Conservation (phyloP, 495 filamentous ascomycete species). For the Penicillium bovifimosum region DNA sequence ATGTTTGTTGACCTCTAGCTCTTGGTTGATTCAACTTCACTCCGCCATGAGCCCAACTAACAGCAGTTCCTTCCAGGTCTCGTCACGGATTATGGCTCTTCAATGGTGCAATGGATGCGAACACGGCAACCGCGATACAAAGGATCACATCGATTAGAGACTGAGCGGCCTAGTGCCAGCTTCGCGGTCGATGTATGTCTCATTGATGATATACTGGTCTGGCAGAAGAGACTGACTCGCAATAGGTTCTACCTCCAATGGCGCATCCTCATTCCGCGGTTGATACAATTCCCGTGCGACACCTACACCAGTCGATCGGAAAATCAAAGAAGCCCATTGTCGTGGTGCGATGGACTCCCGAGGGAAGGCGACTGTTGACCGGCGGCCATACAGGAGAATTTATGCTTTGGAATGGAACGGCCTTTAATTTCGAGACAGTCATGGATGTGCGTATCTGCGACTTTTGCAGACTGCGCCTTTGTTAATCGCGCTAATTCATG, state of each 20-base stretch:
- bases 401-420: constrained; percentile 96
- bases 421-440: constrained; percentile 98
- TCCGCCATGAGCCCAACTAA: constrained; percentile 3
- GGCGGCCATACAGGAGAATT: constrained; percentile 96
- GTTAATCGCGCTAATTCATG: neutral
- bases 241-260: constrained; percentile 81
- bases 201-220: neutral
- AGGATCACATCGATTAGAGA: constrained; percentile 59
- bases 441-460: constrained; percentile 60
- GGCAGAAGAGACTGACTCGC: constrained; percentile 8
- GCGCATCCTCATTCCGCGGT: constrained; percentile 65
- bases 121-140: constrained; percentile 72
- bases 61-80: constrained; percentile 38
- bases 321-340: constrained; percentile 97
- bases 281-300: constrained; percentile 80
- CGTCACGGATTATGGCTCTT: constrained; percentile 93
- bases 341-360: constrained; percentile 95
- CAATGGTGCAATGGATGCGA: constrained; percentile 88
- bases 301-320: constrained; percentile 91
- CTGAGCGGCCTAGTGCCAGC: constrained; percentile 77
- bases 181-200: constrained; percentile 81
- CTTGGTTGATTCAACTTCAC: neutral
- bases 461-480: neutral
- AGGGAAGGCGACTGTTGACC: constrained; percentile 84
- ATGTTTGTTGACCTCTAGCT: constrained; percentile 13